Conservation (phyloP, 164 flowering plant genomes). For the Kingdonia uniflora region DNA sequence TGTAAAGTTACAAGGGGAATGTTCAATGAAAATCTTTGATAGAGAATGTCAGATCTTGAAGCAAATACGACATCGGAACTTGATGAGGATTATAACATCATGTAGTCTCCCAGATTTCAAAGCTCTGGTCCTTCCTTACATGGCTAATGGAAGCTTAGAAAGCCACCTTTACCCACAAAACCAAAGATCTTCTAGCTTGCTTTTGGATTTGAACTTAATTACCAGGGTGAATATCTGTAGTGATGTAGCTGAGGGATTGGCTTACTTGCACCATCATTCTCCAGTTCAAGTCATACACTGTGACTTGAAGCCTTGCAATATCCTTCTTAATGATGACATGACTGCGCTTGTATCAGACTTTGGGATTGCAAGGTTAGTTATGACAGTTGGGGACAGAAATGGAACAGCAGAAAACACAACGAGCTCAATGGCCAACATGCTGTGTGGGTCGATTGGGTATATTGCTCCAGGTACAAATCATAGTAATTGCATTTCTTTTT, state of each 20-base stretch:
- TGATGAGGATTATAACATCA: constrained; percentile 8
- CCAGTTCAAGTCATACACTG: constrained; percentile 11
- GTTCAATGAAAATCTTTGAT: constrained; percentile 6
- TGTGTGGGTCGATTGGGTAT: constrained; percentile 10
- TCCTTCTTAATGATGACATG: constrained; percentile 44
- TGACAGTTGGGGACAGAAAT: constrained; percentile 7
- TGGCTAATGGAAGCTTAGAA: constrained; percentile 12
- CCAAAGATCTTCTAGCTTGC: neutral
- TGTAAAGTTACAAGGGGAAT: constrained; percentile 1
- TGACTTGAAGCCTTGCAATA: constrained; percentile 49
- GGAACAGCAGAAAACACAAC: neutral
- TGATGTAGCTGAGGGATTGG: constrained; percentile 12
- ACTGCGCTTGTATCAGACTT: constrained; percentile 12
- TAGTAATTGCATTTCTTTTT: neutral
- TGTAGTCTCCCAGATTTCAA: constrained; percentile 8
- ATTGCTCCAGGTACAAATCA: constrained; percentile 15
- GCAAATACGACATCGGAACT: constrained; percentile 7
- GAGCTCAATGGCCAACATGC: constrained; percentile 5
- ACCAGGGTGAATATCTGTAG: constrained; percentile 8
- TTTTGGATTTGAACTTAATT: constrained; percentile 2
- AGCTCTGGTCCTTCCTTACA: constrained; percentile 10
- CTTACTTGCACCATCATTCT: constrained; percentile 10
- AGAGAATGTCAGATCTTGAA: constrained; percentile 11
- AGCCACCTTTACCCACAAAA: constrained; percentile 3
- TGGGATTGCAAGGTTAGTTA: constrained; percentile 11